phyloP scores from a whole-genome alignment of 495 filamentous ascomycete species.

The Symbiotaphrina buchneri region DNA sequence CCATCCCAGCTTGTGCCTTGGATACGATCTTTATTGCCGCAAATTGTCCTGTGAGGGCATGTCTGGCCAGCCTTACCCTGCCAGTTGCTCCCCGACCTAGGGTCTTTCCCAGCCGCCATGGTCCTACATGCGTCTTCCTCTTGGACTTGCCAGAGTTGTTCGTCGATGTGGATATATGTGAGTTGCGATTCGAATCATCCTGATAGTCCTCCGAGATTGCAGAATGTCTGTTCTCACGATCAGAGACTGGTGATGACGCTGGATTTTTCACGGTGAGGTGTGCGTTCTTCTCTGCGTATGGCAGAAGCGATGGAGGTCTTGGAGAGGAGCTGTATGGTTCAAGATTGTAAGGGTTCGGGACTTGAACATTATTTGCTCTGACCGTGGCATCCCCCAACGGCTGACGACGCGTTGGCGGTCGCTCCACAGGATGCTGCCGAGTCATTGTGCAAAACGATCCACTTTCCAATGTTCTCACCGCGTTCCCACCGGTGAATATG shows the following conservation, averaged over 20 bases:
- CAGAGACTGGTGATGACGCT: background rate
- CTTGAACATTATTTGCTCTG: slow-evolving; percentile 18
- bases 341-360: slow-evolving; percentile 5
- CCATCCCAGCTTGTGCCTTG: slow-evolving; percentile 45
- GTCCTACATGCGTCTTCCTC: slow-evolving; percentile 61
- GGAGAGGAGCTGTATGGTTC: no score
- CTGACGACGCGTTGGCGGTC: slow-evolving; percentile 13
- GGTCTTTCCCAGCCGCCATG: slow-evolving; percentile 76
- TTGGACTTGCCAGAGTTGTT: slow-evolving; percentile 32
- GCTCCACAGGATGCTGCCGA: background rate
- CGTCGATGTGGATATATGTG: slow-evolving; percentile 50
- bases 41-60: slow-evolving; percentile 45
- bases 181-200: slow-evolving; percentile 38
- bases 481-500: no score
- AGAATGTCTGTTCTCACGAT: slow-evolving; percentile 20
- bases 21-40: slow-evolving; percentile 90
- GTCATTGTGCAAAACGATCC: background rate
- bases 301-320: background rate
- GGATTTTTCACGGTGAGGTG: slow-evolving; percentile 22
- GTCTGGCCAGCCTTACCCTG: slow-evolving; percentile 59
- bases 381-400: slow-evolving; percentile 26
- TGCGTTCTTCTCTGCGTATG: slow-evolving; percentile 13
- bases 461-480: no score
- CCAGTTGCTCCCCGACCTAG: slow-evolving; percentile 72
- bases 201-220: slow-evolving; percentile 26